Conservation (phyloP, 139 green algal species). For the Ulvella scutata region DNA sequence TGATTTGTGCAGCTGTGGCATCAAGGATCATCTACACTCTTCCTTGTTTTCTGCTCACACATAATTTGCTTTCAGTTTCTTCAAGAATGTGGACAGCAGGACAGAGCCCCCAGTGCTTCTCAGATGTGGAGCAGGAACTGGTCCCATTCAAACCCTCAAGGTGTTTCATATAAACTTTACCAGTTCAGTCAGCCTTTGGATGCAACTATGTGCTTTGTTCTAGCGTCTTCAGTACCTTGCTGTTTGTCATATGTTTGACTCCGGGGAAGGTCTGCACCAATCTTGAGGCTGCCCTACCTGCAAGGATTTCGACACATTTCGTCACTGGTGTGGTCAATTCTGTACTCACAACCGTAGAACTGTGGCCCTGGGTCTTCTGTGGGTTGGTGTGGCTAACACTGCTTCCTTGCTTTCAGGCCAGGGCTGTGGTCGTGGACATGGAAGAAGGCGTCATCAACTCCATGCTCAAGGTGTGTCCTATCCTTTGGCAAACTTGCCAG, state of each 20-base stretch:
- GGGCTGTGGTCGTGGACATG: constrained; percentile 70
- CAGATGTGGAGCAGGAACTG: constrained; percentile 13
- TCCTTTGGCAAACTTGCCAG: too few relatives aligned
- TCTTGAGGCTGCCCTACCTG: too few relatives aligned
- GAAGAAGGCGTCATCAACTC: constrained; percentile 67
- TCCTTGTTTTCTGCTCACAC: background rate
- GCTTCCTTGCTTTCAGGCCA: constrained; percentile 19
- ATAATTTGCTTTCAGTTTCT: constrained; percentile 37
- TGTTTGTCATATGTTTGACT: background rate
- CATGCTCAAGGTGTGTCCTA: constrained; percentile 54
- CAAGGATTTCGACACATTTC: too few relatives aligned
- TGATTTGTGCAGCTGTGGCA: background rate
- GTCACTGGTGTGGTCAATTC: too few relatives aligned
- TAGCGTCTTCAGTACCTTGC: background rate
- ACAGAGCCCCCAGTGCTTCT: constrained; percentile 22
- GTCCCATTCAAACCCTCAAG: constrained; percentile 41
- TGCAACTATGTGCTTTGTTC: too few relatives aligned
- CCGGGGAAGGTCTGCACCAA: background rate
- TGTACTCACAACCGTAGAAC: too few relatives aligned
- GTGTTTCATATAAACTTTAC: constrained; percentile 2
- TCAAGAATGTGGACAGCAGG: constrained; percentile 54
- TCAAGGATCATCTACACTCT: background rate
- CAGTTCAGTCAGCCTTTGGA: too few relatives aligned
- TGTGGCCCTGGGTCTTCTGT: too few relatives aligned
- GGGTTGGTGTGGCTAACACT: too few relatives aligned